phyloP scores from a whole-genome alignment of 371 early-diverging fungal genomes.

The Fennellomyces sp. region DNA sequence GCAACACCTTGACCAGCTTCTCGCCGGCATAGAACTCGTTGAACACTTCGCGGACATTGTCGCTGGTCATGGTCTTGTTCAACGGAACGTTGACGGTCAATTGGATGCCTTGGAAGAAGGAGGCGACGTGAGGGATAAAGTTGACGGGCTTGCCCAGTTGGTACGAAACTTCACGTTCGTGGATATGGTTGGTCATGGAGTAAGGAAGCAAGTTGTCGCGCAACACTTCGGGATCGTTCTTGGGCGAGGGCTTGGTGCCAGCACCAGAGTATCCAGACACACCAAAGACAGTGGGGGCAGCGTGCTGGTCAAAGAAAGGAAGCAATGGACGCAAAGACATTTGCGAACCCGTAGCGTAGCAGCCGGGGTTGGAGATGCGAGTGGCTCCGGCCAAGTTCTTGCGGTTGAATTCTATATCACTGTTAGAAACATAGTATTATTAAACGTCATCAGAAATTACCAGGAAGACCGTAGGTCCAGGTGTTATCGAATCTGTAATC shows the following conservation, averaged over 20 bases:
- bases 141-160: conserved; percentile 68
- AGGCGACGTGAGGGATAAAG: conserved; percentile 93
- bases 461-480: conserved; percentile 95
- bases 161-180: conserved; percentile 90
- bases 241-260: conserved; percentile 93
- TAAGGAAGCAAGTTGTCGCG: conserved; percentile 91
- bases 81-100: conserved; percentile 89
- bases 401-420: conserved; percentile 72
- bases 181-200: conserved; percentile 92
- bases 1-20: conserved; percentile 77
- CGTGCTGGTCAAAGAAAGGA: conserved; percentile 59
- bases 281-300: conserved; percentile 86
- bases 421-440: conserved; percentile 4
- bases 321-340: conserved; percentile 83
- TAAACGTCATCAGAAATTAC: conserved; percentile 21
- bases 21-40: conserved; percentile 76
- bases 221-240: conserved; percentile 87
- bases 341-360: conserved; percentile 97
- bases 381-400: conserved; percentile 56
- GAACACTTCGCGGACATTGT: conserved; percentile 73
- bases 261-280: conserved; percentile 98
- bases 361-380: conserved; percentile 94
- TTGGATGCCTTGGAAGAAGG: conserved; percentile 93
- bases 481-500: conserved; percentile 88
- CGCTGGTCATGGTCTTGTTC: conserved; percentile 61